These are phyloP conservation scores for Sclerotinia trifoliorum DNA, from an alignment of 2,329 filamentous ascomycete genomes.

Conservation along the genomic window DNA sequence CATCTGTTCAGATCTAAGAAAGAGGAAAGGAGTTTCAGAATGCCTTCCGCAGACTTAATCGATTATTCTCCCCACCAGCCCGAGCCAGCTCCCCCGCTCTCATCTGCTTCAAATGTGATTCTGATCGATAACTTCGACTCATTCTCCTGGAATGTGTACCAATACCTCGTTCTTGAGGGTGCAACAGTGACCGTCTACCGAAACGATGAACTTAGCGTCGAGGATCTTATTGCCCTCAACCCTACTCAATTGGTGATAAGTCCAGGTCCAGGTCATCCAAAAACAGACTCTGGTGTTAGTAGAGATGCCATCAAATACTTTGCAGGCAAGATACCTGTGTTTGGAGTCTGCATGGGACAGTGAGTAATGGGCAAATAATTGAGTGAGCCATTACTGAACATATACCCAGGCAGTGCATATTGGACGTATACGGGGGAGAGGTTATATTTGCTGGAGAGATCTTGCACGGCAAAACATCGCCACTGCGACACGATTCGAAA, in stretches of 20 bases:
- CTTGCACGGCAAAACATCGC: constrained; percentile 94
- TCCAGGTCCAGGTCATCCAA: constrained; percentile 90
- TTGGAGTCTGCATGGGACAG: constrained; percentile 99
- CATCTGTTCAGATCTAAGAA: background rate
- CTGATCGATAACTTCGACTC: constrained; percentile 99
- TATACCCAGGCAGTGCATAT: constrained; percentile 77
- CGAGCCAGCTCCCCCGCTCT: constrained; percentile 66
- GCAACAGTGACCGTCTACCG: constrained; percentile 85
- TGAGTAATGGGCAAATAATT: constrained; percentile 47
- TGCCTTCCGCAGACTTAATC: constrained; percentile 52
- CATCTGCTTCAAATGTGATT: constrained; percentile 84
- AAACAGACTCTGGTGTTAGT: constrained; percentile 88
- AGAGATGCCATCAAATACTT: constrained; percentile 90
- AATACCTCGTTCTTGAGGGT: constrained; percentile 95
- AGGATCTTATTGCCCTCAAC: constrained; percentile 77
- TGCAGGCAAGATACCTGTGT: constrained; percentile 87
- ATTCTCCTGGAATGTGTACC: constrained; percentile 99
- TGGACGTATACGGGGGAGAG: constrained; percentile 85
- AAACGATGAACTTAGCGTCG: constrained; percentile 86
- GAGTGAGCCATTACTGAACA: background rate
- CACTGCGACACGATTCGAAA: constrained; percentile 81
- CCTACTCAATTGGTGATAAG: constrained; percentile 95
- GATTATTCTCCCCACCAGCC: constrained; percentile 90
- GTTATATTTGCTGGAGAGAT: constrained; percentile 95
- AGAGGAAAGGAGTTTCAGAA: constrained; percentile 30